These are phyloP conservation scores for Teratosphaeriaceae sp. DNA, from an alignment of 2,329 filamentous ascomycete species.

Conservation along the genomic window DNA sequence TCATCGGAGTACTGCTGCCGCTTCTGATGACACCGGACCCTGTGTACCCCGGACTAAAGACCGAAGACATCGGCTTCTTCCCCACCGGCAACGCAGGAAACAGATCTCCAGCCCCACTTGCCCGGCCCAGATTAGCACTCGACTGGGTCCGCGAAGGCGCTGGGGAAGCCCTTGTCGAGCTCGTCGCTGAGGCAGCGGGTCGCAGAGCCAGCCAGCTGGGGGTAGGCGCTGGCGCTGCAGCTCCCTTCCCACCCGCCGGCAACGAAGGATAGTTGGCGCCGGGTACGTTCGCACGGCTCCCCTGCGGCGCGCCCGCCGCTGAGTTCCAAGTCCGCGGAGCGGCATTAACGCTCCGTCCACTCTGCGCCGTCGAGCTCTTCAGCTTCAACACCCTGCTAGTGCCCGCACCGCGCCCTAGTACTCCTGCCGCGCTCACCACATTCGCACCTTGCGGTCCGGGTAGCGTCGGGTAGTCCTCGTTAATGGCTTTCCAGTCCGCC, in stretches of 20 bases:
- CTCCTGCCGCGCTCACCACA: slow-evolving; percentile 43
- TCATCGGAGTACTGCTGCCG: slow-evolving; percentile 32
- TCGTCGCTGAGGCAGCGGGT: slow-evolving; percentile 22
- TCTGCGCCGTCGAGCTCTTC: slow-evolving; percentile 64
- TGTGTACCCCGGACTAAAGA: slow-evolving; percentile 45
- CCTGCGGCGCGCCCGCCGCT: slow-evolving; percentile 16
- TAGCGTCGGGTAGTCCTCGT: slow-evolving; percentile 88
- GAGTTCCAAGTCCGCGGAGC: slow-evolving; percentile 51
- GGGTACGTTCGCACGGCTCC: too few species aligned
- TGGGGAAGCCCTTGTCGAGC: slow-evolving; percentile 24
- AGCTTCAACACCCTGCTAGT: slow-evolving; percentile 59
- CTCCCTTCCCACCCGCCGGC: slow-evolving; percentile 16
- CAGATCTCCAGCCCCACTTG: slow-evolving; percentile 54
- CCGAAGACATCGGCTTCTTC: slow-evolving; percentile 57
- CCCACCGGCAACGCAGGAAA: slow-evolving; percentile 81
- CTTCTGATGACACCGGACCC: slow-evolving; percentile 40
- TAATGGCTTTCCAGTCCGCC: slow-evolving; percentile 93
- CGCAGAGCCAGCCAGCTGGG: slow-evolving; percentile 26
- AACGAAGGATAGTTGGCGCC: slow-evolving; percentile 20
- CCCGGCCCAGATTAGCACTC: slow-evolving; percentile 20
- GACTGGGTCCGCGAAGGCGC: slow-evolving; percentile 32
- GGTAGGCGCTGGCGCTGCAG: slow-evolving; percentile 14
- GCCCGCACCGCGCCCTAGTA: slow-evolving; percentile 45
- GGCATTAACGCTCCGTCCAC: slow-evolving; percentile 39
- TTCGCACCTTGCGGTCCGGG: slow-evolving; percentile 67